Evolutionary conservation across 768 basidiomycete genomes (phyloP).

Genomic region (Mycena rebaudengoi): DNA sequence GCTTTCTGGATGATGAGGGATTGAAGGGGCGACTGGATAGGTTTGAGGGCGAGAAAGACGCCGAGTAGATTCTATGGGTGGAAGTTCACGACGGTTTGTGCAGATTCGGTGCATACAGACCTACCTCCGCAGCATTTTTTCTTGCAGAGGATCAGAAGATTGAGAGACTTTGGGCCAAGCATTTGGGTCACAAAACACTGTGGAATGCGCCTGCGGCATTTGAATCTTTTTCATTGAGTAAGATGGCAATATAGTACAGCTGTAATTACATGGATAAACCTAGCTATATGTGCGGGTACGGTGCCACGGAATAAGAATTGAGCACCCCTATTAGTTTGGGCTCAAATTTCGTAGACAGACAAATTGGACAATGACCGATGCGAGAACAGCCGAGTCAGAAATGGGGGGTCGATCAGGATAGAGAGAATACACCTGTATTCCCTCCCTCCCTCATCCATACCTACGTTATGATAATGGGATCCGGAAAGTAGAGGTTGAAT

Average conservation of each 20-base stretch:
- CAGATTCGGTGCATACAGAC: not conserved
- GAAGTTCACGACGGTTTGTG: constrained; percentile 1
- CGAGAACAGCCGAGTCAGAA: no score
- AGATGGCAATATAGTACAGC: constrained; percentile 4
- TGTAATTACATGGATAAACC: constrained; percentile 4
- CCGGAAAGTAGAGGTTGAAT: no score
- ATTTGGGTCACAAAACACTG: not conserved
- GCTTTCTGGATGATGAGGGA: constrained; percentile 11
- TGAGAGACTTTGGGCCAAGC: constrained; percentile 1
- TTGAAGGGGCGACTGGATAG: constrained; percentile 10
- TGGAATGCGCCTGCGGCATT: constrained; percentile 2
- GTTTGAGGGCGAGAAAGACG: constrained; percentile 14
- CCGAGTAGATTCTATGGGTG: constrained; percentile 8
- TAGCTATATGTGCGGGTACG: no score
- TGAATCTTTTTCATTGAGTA: constrained; percentile 3
- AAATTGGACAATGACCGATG: no score
- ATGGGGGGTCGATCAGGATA: no score
- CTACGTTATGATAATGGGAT: no score
- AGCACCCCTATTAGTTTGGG: no score
- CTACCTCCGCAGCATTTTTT: not conserved
- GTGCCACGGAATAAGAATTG: no score
- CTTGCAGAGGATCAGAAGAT: constrained; percentile 3
- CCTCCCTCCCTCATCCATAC: no score
- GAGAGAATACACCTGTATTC: no score
- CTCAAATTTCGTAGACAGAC: no score